These are phyloP conservation scores for Cladosporium halotolerans DNA, from an alignment of 2,329 filamentous ascomycete species.

Conservation along the genomic window DNA sequence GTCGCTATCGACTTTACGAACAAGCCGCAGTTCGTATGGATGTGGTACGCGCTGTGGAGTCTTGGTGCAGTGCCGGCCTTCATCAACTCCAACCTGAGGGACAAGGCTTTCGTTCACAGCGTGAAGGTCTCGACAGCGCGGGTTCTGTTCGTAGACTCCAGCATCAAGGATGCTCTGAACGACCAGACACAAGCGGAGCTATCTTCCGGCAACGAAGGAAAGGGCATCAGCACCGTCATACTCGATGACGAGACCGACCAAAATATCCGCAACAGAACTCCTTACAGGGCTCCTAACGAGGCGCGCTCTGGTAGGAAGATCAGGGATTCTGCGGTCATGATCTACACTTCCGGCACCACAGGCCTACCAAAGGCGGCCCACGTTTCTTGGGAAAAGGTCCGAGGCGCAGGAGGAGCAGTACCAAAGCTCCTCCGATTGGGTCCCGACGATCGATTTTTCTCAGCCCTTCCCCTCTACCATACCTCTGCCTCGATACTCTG, in stretches of 20 bases:
- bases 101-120: constrained; percentile 67
- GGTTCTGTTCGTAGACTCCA: constrained; percentile 63
- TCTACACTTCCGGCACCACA: constrained; percentile 82
- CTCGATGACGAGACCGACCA: constrained; percentile 50
- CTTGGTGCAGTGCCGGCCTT: constrained; percentile 78
- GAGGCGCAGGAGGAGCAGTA: constrained; percentile 22
- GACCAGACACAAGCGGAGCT: constrained; percentile 46
- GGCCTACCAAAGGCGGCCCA: constrained; percentile 63
- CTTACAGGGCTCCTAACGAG: constrained; percentile 28
- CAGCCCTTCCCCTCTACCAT: constrained; percentile 85
- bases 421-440: constrained; percentile 52
- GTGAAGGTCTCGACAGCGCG: constrained; percentile 61
- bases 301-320: constrained; percentile 23
- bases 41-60: constrained; percentile 73
- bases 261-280: constrained; percentile 32
- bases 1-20: constrained; percentile 80
- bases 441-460: constrained; percentile 73
- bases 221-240: constrained; percentile 52
- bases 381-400: constrained; percentile 30
- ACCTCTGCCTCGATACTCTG: constrained; percentile 69
- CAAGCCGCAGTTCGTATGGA: constrained; percentile 67
- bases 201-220: constrained; percentile 38
- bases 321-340: constrained; percentile 61
- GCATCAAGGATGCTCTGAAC: constrained; percentile 50
- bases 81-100: constrained; percentile 78